Conservation (phyloP, 352 stramenopile species). For the Phytopythium vexans region DNA sequence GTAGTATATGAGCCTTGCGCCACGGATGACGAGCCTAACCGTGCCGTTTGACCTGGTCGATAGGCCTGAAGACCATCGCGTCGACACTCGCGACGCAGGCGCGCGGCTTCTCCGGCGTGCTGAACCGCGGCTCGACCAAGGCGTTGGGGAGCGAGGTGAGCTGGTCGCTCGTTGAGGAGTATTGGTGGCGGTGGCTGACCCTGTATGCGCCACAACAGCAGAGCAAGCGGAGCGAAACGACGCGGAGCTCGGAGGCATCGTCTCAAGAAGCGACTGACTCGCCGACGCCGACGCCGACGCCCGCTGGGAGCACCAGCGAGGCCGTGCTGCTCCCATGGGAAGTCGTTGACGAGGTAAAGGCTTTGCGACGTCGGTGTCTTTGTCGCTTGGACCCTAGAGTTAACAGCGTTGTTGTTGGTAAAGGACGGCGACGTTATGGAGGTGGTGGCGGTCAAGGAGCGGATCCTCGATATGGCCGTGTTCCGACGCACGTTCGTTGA, state of each 20-base stretch:
- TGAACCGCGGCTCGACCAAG: slow-evolving; percentile 5
- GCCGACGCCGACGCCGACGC: background rate
- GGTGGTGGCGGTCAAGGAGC: slow-evolving; percentile 33
- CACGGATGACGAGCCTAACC: no score
- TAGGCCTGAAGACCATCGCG: slow-evolving; percentile 7
- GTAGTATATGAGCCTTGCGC: no score
- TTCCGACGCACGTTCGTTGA: slow-evolving; percentile 66
- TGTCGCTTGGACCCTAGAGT: no score
- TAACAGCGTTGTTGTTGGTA: no score
- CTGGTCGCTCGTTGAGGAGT: no score
- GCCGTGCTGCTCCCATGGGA: slow-evolving; percentile 51
- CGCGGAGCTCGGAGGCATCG: slow-evolving; percentile 17
- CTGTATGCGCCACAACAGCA: background rate
- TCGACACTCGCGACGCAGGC: slow-evolving; percentile 4
- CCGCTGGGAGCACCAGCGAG: background rate
- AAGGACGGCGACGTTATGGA: slow-evolving; percentile 30
- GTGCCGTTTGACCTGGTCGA: background rate
- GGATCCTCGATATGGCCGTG: slow-evolving; percentile 59
- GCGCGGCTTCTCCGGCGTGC: background rate
- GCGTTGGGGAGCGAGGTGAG: background rate
- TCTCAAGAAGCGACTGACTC: slow-evolving; percentile 9
- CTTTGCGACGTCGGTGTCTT: background rate
- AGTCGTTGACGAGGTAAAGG: slow-evolving; percentile 9
- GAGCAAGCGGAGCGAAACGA: slow-evolving; percentile 9
- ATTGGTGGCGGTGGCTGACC: no score